A percentile compares a stretch with the other conserved stretches of the same genome.
These are phyloP conservation scores for Aspergillus awamori DNA, from an alignment of 2,329 filamentous ascomycete species.

Conservation along the genomic window DNA sequence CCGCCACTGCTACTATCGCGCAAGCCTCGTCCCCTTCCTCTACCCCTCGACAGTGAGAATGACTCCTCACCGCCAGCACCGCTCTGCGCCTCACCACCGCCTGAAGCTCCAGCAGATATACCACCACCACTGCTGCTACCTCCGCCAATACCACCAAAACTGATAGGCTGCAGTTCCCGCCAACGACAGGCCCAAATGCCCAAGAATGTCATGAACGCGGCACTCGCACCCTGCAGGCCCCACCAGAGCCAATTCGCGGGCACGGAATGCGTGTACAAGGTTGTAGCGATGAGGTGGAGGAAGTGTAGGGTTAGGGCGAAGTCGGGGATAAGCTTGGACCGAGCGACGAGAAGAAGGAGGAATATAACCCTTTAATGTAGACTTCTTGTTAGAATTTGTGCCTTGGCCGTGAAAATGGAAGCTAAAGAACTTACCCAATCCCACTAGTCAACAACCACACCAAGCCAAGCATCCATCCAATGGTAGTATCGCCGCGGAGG, in stretches of 20 bases:
- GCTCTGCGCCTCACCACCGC: slow-evolving; percentile 12
- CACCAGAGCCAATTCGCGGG: slow-evolving; percentile 87
- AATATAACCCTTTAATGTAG: slow-evolving; percentile 66
- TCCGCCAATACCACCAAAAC: slow-evolving; percentile 73
- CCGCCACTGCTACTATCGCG: slow-evolving; percentile 14
- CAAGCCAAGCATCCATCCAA: slow-evolving; percentile 69
- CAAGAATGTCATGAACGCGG: slow-evolving; percentile 66
- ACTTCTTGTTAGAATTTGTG: background rate
- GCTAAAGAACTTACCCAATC: slow-evolving; percentile 56
- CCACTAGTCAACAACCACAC: slow-evolving; percentile 70
- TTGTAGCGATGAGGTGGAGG: slow-evolving; percentile 76
- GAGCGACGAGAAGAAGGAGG: slow-evolving; percentile 78
- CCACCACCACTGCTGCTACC: slow-evolving; percentile 28
- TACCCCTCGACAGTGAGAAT: slow-evolving; percentile 31
- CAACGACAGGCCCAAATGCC: slow-evolving; percentile 92
- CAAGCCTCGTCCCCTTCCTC: slow-evolving; percentile 35
- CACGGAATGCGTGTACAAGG: slow-evolving; percentile 74
- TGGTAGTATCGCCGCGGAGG: slow-evolving; percentile 67
- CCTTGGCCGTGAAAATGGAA: no score
- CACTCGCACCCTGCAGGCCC: slow-evolving; percentile 65
- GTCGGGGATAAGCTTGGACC: slow-evolving; percentile 92
- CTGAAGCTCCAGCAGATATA: slow-evolving; percentile 17
- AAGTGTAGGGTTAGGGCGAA: slow-evolving; percentile 89
- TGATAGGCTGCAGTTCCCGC: slow-evolving; percentile 84
- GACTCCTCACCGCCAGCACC: slow-evolving; percentile 21